Evolutionary conservation across 345 rosid genomes (phyloP).

Genomic region (Boechera stricta): DNA sequence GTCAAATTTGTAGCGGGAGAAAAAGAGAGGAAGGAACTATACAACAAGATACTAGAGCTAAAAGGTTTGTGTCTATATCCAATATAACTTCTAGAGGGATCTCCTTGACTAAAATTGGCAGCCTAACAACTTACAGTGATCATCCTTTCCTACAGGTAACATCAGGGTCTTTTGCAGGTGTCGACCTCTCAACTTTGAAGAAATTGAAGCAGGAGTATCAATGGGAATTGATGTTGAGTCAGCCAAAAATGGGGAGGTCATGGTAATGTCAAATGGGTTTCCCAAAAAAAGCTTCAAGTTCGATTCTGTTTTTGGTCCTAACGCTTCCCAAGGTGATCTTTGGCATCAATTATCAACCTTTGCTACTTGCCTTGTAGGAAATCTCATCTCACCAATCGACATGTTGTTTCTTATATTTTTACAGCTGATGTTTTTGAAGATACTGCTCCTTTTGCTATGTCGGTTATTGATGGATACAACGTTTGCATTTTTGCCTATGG

Average conservation of each 20-base stretch:
- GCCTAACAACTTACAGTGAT: conserved; percentile 34
- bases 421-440: conserved; percentile 88
- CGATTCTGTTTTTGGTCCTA: conserved; percentile 91
- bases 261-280: conserved; percentile 76
- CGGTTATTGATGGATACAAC: conserved; percentile 95
- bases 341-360: conserved; percentile 14
- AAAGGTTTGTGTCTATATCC: conserved; percentile 62
- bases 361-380: conserved; percentile 4
- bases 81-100: conserved; percentile 17
- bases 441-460: conserved; percentile 84
- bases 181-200: conserved; percentile 79
- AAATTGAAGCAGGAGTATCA: conserved; percentile 64
- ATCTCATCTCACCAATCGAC: not conserved
- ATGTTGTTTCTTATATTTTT: conserved; percentile 25
- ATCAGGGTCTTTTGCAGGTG: conserved; percentile 97
- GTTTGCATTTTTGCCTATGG: conserved; percentile 97
- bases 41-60: conserved; percentile 89
- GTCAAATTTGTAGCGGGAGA: conserved; percentile 66
- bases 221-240: conserved; percentile 77
- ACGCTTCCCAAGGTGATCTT: conserved; percentile 81
- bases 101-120: conserved; percentile 17
- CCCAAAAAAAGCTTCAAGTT: conserved; percentile 81
- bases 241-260: conserved; percentile 84
- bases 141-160: conserved; percentile 67
- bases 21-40: conserved; percentile 78